Evolutionary conservation across 805 yeast species (phyloP).

Genomic region (Metschnikowia noctiluminum): DNA sequence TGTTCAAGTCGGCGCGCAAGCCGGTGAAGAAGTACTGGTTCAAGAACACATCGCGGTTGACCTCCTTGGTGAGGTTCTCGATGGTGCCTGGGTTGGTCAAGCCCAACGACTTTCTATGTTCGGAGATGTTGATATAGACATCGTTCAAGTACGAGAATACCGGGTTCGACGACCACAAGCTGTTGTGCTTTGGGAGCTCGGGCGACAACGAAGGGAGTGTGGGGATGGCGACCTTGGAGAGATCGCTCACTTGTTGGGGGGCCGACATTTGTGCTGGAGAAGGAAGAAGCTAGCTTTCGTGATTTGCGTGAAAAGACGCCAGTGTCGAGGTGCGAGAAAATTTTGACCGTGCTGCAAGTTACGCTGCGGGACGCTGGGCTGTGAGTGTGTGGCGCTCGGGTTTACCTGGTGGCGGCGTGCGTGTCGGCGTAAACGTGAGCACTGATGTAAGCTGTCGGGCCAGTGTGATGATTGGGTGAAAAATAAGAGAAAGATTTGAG

Average conservation of each 20-base stretch:
- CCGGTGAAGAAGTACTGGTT: constrained; percentile 91
- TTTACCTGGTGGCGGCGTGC: too few species aligned
- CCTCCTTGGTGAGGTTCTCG: constrained; percentile 92
- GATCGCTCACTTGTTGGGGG: constrained; percentile 40
- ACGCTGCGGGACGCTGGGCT: too few species aligned
- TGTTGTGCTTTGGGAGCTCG: constrained; percentile 48
- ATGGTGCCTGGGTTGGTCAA: constrained; percentile 91
- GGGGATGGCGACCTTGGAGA: constrained; percentile 53
- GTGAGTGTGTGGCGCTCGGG: too few species aligned
- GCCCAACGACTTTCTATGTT: constrained; percentile 78
- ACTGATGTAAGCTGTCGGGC: too few species aligned
- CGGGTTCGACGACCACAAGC: constrained; percentile 81
- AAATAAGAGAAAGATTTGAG: too few species aligned
- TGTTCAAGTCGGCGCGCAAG: constrained; percentile 91
- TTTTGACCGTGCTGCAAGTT: not conserved
- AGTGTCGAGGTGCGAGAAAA: constrained; percentile 3
- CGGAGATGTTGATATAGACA: constrained; percentile 65
- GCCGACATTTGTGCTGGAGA: constrained; percentile 12
- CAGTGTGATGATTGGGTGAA: too few species aligned
- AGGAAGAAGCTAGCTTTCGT: not conserved
- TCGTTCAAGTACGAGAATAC: constrained; percentile 75
- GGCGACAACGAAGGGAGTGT: constrained; percentile 58
- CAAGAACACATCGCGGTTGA: constrained; percentile 86
- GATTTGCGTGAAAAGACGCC: not conserved
- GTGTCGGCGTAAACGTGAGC: too few species aligned